phyloP scores from a whole-genome alignment of 208 protist species.

The Angomonas deanei region DNA sequence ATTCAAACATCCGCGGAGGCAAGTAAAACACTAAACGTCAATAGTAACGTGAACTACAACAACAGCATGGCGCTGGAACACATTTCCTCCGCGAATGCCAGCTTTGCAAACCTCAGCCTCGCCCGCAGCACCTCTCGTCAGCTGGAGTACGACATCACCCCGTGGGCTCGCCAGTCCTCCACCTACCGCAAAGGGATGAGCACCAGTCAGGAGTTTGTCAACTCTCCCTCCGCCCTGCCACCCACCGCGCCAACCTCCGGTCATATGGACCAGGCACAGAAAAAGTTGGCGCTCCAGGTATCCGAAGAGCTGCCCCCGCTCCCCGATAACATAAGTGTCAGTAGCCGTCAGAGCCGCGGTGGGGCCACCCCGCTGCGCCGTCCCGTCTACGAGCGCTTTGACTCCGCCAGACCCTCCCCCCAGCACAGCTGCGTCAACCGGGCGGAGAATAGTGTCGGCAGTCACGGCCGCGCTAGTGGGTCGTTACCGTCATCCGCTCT shows the following conservation, averaged over 20 bases:
- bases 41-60: constrained; percentile 5
- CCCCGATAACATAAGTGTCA: constrained; percentile 3
- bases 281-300: not conserved
- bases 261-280: not conserved
- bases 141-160: constrained; percentile 36
- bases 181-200: constrained; percentile 8
- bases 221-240: not conserved
- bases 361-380: constrained; percentile 23
- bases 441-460: not conserved
- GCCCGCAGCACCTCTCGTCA: constrained; percentile 19
- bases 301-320: not conserved
- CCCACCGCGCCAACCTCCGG: not conserved
- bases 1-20: not conserved
- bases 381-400: constrained; percentile 32
- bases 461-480: not conserved
- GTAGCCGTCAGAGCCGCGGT: constrained; percentile 8
- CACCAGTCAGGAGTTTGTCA: constrained; percentile 6
- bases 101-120: constrained; percentile 6
- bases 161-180: constrained; percentile 30
- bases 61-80: not conserved
- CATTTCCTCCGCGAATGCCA: constrained; percentile 7
- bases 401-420: not conserved
- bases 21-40: not conserved
- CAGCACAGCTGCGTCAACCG: not conserved
- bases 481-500: not conserved